Percentiles rank a stretch among this genome's conserved stretches.
Evolutionary conservation across 371 early-diverging fungal genomes (phyloP).

Genomic region (Synchytrium microbalum): DNA sequence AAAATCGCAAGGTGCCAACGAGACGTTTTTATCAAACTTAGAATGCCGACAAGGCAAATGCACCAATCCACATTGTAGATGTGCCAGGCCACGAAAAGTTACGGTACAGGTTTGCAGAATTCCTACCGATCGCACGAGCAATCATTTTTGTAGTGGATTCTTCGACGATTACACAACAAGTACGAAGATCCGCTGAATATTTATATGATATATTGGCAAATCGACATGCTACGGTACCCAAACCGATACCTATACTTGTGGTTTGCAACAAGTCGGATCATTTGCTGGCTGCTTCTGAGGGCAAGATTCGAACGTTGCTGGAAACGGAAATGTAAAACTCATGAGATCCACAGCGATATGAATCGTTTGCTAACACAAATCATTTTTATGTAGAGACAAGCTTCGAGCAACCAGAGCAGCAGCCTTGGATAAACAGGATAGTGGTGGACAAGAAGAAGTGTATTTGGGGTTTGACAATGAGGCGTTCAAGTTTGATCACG

Average conservation of each 20-base stretch:
- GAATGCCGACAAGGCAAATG: constrained; percentile 12
- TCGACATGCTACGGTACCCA: constrained; percentile 37
- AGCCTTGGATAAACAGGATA: constrained; percentile 53
- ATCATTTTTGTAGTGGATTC: constrained; percentile 77
- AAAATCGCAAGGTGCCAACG: neutral
- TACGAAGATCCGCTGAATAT: constrained; percentile 33
- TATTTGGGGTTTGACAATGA: constrained; percentile 75
- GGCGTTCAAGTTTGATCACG: constrained; percentile 68
- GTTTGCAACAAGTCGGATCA: constrained; percentile 80
- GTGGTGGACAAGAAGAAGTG: constrained; percentile 47
- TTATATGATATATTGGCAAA: constrained; percentile 71
- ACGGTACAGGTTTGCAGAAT: constrained; percentile 61
- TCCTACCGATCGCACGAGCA: constrained; percentile 57
- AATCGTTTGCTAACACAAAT: too few species aligned
- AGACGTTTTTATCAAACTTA: constrained; percentile 6
- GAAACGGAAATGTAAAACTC: constrained; percentile 74
- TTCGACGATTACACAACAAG: constrained; percentile 33
- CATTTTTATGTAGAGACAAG: constrained; percentile 42
- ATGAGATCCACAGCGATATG: too few species aligned
- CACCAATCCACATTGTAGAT: constrained; percentile 55
- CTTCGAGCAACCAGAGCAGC: constrained; percentile 59
- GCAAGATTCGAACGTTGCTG: constrained; percentile 52
- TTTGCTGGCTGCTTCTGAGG: constrained; percentile 55
- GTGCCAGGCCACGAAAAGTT: constrained; percentile 83
- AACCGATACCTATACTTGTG: constrained; percentile 57